Base-by-base conservation (phyloP, 1,284 basidiomycete genomes). In the Spongiforma sp. region DNA sequence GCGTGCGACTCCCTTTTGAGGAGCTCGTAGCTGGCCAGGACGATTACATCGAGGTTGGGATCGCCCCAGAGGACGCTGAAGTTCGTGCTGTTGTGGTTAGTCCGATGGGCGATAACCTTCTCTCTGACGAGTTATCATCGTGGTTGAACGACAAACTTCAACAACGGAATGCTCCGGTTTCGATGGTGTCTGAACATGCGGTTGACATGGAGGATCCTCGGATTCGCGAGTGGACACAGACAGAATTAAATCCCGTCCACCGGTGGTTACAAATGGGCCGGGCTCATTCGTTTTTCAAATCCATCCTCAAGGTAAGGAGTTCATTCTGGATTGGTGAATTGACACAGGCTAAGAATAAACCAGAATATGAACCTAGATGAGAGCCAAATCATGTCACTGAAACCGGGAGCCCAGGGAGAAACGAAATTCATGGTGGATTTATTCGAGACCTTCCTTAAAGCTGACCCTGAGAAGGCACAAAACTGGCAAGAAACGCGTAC, bases 151-250 rank as follows among this genome's bases (percentile, higher is more conserved):
- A 76, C n/a, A 69, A 64, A 41, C 59, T 77, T 39, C 67, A 69
- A 43, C 72, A 67, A 67, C 76, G 64, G 54, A 62, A 73, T 24
- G 60, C 63, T 2, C 68, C 64, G 12, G 61, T 56, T 53, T 61
- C 61, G 30, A 62, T 73, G 67, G 62, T 19, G 2, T 59, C 66
- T 15, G 24, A 32, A 36, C 67, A 54, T 3, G 36, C 68, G 10
- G 52, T 75, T 43, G n/a, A 76, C 28, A 81, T 81, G 79, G 72
- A 77, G 30, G 80, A 82, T 62, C 67, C 69, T 7, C 73, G 81
- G 48, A 75, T 82, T 55, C 73, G 81, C 24, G 75, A 78, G 59
- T 79, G 74, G 73, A 75, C 71, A 9, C 54, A 28, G 17, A 72
- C 73, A 33, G 80, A 82, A 60, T 63, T 72, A 57, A 69, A 71